phyloP scores from a whole-genome alignment of 495 filamentous ascomycete species.

The Penicillium goetzii region DNA sequence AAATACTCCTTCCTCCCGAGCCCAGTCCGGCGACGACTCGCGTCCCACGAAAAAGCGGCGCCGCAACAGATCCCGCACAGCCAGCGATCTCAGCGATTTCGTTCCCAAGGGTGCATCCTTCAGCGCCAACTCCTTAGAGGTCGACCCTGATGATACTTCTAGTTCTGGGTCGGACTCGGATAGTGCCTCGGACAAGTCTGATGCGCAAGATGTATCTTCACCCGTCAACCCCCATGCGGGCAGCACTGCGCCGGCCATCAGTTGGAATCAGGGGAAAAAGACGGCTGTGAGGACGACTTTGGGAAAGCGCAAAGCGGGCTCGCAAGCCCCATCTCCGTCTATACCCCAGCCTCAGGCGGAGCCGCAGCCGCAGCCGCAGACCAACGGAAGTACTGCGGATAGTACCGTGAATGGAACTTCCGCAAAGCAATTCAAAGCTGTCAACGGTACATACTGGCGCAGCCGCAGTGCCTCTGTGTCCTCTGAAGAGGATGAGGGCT shows the following conservation, averaged over 20 bases:
- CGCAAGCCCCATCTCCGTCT: conserved; percentile 6
- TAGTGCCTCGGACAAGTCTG: conserved; percentile 27
- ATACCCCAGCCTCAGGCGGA: conserved; percentile 3
- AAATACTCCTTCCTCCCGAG: conserved; percentile 24
- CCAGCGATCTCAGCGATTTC: conserved; percentile 39
- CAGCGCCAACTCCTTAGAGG: conserved; percentile 36
- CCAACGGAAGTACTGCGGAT: conserved; percentile 5
- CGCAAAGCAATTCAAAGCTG: conserved; percentile 38
- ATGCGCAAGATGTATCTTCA: conserved; percentile 2
- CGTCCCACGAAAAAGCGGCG: conserved; percentile 39
- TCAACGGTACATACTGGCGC: conserved; percentile 48
- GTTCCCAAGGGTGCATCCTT: conserved; percentile 47
- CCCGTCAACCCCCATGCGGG: conserved; percentile 30
- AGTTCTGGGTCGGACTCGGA: conserved; percentile 34
- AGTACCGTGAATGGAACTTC: neutral
- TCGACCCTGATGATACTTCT: conserved; percentile 43
- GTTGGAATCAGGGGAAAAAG: conserved; percentile 48
- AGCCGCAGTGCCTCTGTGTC: conserved; percentile 44
- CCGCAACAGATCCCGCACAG: conserved; percentile 28
- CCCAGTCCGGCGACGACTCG: conserved; percentile 31
- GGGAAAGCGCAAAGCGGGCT: conserved; percentile 27
- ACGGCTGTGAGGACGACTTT: conserved; percentile 43
- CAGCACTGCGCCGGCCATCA: conserved; percentile 38
- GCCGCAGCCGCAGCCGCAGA: conserved; percentile 2
- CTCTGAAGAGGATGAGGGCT: conserved; percentile 21